Percentiles rank a stretch among this genome's conserved stretches.
Conservation (phyloP, 495 filamentous ascomycete genomes). For the Aspergillus coremiiformis region DNA sequence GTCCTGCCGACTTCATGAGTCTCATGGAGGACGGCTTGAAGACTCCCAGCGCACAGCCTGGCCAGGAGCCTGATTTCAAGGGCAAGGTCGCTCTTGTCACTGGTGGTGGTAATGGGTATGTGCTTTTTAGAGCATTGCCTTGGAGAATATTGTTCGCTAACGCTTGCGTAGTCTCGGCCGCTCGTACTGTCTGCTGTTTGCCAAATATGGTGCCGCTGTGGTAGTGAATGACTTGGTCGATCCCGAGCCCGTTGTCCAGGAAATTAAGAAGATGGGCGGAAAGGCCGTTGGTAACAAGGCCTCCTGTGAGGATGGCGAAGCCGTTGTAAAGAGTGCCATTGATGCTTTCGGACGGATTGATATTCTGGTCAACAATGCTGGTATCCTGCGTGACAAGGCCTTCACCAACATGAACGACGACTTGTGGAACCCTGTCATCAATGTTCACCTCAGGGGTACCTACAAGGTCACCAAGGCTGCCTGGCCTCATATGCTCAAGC, state of each 20-base stretch:
- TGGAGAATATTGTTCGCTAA: slow-evolving; percentile 8
- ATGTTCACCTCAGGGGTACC: slow-evolving; percentile 88
- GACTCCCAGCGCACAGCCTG: slow-evolving; percentile 62
- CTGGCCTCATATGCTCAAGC: slow-evolving; percentile 96
- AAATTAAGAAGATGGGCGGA: slow-evolving; percentile 85
- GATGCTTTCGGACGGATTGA: slow-evolving; percentile 92
- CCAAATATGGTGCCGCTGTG: slow-evolving; percentile 78
- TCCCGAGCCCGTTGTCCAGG: slow-evolving; percentile 85
- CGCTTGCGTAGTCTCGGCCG: slow-evolving; percentile 64
- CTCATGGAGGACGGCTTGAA: slow-evolving; percentile 82
- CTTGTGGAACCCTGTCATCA: slow-evolving; percentile 86
- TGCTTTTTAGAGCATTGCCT: background rate
- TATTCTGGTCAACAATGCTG: slow-evolving; percentile 94
- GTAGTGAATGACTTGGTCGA: slow-evolving; percentile 94
- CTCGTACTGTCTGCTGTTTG: slow-evolving; percentile 85
- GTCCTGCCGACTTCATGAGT: slow-evolving; percentile 82
- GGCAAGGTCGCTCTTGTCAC: slow-evolving; percentile 90
- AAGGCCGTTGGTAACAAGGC: slow-evolving; percentile 91
- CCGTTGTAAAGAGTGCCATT: slow-evolving; percentile 85
- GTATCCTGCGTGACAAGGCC: slow-evolving; percentile 95
- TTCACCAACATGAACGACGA: slow-evolving; percentile 96
- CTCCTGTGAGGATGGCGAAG: slow-evolving; percentile 88
- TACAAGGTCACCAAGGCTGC: slow-evolving; percentile 97
- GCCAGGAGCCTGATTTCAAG: slow-evolving; percentile 77
- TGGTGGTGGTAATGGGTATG: slow-evolving; percentile 77